Base-by-base conservation (phyloP, 371 early-diverging fungal species). In the Funneliformis caledonium region DNA sequence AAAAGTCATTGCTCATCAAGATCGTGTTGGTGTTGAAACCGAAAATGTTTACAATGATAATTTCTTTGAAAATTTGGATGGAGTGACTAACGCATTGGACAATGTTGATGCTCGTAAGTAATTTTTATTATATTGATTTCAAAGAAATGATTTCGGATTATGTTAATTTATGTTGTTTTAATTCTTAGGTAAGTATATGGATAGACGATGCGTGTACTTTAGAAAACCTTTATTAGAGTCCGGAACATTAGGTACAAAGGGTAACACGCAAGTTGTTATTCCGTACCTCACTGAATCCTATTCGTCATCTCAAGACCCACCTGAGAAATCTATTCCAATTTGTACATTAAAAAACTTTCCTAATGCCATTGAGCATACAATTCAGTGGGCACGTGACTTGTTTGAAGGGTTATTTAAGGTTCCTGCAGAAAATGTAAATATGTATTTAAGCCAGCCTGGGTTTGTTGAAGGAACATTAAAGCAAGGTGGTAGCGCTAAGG, bases 331-430 rank as follows among this genome's bases (percentile, higher is more conserved):
- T 37, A 99, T 99, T 81, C 99, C 99, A 52, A 95, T 98, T 82
- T 99, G 99, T 91, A 99, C 99, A 4, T 92, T 99, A 76, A 98
- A 98, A 92, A 99, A 98, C 89, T 99, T 99, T 93, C 99, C 99
- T 73, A 97, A 99, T 85, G 94, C 94, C 5, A 99, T 99, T 80
- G 99, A 99, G 90, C 99, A 99, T 88, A 98, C 99, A n/a, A 99
- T 99, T 84, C 98, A 99, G 91, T 98, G 99, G 99, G 97, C 99
- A 4, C 95, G 99, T 81, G 98, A 98, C 87, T 87, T 95, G 83
- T 99, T 99, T 87, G 97, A 98, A 83, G 98, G 96, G 1, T 88
- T 95, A 82, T 99, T 99, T 90, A 89, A 89, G 77, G 93, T 94
- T 82, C 95, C 95, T 4, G 94, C 96, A 3, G 97, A 98, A 85